Evolutionary conservation across 805 yeast species (phyloP), one percentile per base, ranked within the genome.

Genomic region (Kodamaea leandrae): DNA sequence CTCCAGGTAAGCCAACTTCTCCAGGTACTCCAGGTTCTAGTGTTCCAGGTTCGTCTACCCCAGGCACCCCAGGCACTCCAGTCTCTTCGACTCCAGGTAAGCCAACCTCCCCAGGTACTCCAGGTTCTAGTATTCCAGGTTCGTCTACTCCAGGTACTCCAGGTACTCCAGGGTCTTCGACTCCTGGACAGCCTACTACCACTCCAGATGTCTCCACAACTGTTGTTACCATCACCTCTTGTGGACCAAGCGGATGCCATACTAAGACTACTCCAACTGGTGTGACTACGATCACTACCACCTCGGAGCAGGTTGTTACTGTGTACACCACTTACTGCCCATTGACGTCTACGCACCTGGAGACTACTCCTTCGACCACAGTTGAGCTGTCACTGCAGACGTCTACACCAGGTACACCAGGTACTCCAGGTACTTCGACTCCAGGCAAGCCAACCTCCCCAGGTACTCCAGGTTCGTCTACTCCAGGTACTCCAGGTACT

Each of bases 291-390:
- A 38, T 43, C 4, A 51, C 52, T 6, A 36, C 36, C 10, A 49
- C 50, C 6, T 29, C 26, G 17, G 27, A 36, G 2, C 43, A 39
- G 4, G 39, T 23, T 6, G 37, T 40, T 16, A 44, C 49, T 4
- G 36, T 36, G 14, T 49, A 45, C 41, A 50, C 53, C 14, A 52
- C 55, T 7, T 49, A 43, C 46, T 52, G 56, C 37, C 54, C 55
- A 4, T 36, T 49, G 30, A 27, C 32, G n/a, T n/a, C 28, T 10
- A n/a, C 9, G n/a, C n/a, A 25, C n/a, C 28, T 12, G 28, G 28
- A 4, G n/a, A 25, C 28, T 25, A 14, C n/a, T 41, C 38, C 25
- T 21, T 39, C 32, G 32, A 27, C 20, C 30, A 46, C 39, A 5
- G 24, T 19, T 37, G 32, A 14, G 28, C n/a, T 14, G 6, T 12